Percentiles rank a stretch among this genome's conserved stretches.
These are phyloP conservation scores for Lobulomyces angularis DNA, from an alignment of 192 early-diverging fungal species.

Conservation along the genomic window DNA sequence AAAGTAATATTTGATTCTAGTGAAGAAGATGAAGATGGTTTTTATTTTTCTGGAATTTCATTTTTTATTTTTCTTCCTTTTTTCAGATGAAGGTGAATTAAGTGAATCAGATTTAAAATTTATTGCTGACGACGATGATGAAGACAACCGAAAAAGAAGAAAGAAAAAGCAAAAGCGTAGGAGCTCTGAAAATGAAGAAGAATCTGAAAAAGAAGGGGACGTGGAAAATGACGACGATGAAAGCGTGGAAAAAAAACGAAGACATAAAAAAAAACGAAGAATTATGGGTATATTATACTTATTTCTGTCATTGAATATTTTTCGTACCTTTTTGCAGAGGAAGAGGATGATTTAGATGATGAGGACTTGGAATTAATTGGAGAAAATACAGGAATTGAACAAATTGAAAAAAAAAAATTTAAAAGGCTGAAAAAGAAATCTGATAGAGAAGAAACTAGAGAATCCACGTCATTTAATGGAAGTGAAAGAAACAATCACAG, in stretches of 20 bases:
- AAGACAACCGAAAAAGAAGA: too few species aligned
- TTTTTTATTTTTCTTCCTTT: too few species aligned
- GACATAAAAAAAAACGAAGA: constrained; percentile 53
- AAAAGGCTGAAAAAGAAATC: constrained; percentile 64
- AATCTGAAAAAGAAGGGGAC: constrained; percentile 40
- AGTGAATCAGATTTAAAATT: constrained; percentile 39
- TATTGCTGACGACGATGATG: constrained; percentile 41
- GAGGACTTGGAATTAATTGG: constrained; percentile 87
- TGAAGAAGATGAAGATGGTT: too few species aligned
- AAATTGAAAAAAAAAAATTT: constrained; percentile 36
- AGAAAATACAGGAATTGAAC: constrained; percentile 68
- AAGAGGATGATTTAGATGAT: constrained; percentile 71
- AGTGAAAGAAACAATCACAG: constrained; percentile 17
- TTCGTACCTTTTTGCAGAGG: constrained; percentile 12
- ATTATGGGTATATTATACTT: constrained; percentile 27
- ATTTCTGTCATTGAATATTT: constrained; percentile 1
- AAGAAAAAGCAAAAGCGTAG: too few species aligned
- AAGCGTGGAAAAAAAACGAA: constrained; percentile 23
- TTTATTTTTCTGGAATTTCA: too few species aligned
- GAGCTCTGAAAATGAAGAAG: constrained; percentile 32
- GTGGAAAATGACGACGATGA: constrained; percentile 38
- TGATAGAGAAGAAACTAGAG: constrained; percentile 45
- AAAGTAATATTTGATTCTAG: too few species aligned
- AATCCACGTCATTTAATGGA: too few species aligned
- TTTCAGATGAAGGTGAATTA: constrained; percentile 32